Base-by-base conservation (phyloP, 164 flowering plant genomes). In the Tinospora cordifolia region DNA sequence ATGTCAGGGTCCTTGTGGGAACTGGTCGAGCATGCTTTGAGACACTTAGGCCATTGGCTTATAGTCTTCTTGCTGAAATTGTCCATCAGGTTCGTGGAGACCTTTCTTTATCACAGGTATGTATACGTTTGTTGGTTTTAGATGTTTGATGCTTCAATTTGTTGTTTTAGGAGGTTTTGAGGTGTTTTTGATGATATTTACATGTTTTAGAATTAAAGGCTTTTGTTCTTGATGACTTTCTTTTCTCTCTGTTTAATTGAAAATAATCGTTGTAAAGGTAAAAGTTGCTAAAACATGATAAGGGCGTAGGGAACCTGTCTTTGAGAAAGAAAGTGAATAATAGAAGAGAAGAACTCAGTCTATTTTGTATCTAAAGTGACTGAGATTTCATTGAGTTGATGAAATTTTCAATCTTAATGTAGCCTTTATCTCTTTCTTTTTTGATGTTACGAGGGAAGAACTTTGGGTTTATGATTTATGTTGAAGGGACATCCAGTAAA, bases 11-110 rank as follows among this genome's bases (percentile, higher is more conserved):
- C 82, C 82, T 94, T 19, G 98, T 94, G 74, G 99, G 99, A 67
- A 85, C 90, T 84, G 98, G 98, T 4, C 85, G 97, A 44, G 90
- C 97, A 39, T 95, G 99, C 82, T 90, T 82, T 74, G 99, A 95
- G 82, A 87, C 98, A 47, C 81, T 92, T 76, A 86, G 98, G 76
- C 99, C 99, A 60, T 77, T 95, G 83, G 99, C 99, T 62, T 95
- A 92, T 71, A 95, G 99, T 79, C 82, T 95, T 58, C 83, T 95
- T 73, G 99, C 99, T 22, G 99, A 95, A 80, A 89, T 95, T 82
- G 95, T 92, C 69, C 96, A 92, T 82, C 99, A 92, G 83, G 99
- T 95, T 75, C 84, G 98, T 34, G 82, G 74, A 44, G 96, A 95
- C 66, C 96, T 95, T 41, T 87, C 99, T 58, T 75, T 92, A 70